Base-by-base conservation (phyloP, 768 basidiomycete genomes). In the Hericium alpestre region DNA sequence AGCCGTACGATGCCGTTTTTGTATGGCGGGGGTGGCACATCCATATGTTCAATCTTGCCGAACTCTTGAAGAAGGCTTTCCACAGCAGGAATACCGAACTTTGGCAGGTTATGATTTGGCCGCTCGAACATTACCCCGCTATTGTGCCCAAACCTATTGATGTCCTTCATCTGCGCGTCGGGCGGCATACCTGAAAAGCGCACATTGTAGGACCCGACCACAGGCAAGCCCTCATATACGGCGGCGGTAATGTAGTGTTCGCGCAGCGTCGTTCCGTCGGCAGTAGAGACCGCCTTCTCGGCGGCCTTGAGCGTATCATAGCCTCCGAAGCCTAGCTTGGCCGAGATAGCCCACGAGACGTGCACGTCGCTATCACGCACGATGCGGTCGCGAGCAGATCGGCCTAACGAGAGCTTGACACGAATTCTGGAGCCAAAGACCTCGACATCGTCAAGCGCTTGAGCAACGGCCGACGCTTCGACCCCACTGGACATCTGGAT, bases 281-380 rank as follows among this genome's bases (percentile, higher is more conserved):
- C 71, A 0, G 69, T 66, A 9, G 71, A 67, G 6, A 88, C 75
- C 1, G 79, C 86, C 18, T 67, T 64, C 22, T 76, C 67, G 0
- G 89, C 87, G 9, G 74, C 71, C 46, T 71, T 69, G 54, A 71
- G 60, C 0, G 73, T 76, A 0, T 70, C 65, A 61, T 86, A 91
- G 1, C 90, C 88, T 13, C 78, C 80, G 58, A 80, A 91, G 0
- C 78, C 86, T 1, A 72, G 71, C 43, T 74, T 75, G 18, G 69
- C 67, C 0, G 90, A 83, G 2, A 77, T 78, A 4, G 81, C 78
- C 79, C 85, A 87, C 16, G 73, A 66, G 37, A 91, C 67, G 15
- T 77, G 76, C 10, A 87, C 79, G 2, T 75, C 71, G 0, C 76
- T 79, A 58, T 86, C 83, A 11, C 69, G 70, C 23, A 87, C 66